Conservation (phyloP, 345 rosid species). For the Acer saccharum region DNA sequence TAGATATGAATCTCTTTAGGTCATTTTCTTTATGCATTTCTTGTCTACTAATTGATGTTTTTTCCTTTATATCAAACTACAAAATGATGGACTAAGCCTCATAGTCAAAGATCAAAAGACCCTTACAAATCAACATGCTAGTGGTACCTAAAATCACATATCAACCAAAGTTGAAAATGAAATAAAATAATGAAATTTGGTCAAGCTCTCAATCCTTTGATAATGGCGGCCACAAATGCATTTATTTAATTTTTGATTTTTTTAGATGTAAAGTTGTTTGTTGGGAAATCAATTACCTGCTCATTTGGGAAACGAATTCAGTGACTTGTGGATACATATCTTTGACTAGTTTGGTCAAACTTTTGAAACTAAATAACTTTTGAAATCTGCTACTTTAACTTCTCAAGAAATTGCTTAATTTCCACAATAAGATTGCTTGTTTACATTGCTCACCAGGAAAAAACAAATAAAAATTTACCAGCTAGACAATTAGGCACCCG, state of each 20-base stretch:
- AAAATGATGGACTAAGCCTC: not conserved
- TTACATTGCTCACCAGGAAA: not conserved
- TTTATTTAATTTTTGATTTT: not conserved
- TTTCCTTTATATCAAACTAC: not conserved
- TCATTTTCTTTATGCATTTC: conserved; percentile 1
- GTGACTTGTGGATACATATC: not conserved
- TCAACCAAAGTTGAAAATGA: not conserved
- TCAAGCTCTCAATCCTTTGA: not conserved
- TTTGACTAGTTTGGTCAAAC: not conserved
- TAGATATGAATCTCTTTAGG: not conserved
- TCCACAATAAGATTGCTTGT: not conserved
- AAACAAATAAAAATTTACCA: not conserved
- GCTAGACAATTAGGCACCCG: not conserved
- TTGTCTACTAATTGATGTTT: not conserved
- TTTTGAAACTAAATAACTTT: not conserved
- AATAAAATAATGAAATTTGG: not conserved
- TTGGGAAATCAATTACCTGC: conserved; percentile 2
- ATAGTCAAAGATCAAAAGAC: conserved; percentile 7
- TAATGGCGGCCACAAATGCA: not conserved
- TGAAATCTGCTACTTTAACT: not conserved
- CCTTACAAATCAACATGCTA: not conserved
- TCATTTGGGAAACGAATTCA: not conserved
- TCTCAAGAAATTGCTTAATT: not conserved
- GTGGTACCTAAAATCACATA: not conserved
- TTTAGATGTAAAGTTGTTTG: not conserved